These are phyloP conservation scores for Microstroma glucosiphilum DNA, from an alignment of 1,284 basidiomycete genomes.

Conservation along the genomic window DNA sequence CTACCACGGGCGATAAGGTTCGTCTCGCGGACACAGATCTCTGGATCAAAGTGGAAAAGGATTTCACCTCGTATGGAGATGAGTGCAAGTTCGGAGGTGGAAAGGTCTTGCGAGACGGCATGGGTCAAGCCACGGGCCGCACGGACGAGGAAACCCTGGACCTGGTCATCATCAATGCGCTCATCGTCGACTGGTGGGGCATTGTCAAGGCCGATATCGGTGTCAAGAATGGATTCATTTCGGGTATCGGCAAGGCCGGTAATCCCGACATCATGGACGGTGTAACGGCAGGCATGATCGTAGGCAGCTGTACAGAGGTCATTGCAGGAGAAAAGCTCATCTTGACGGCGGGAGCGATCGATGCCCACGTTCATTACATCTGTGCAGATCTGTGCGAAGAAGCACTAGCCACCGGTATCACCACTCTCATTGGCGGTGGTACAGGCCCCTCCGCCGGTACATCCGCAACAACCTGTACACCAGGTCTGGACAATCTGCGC, in stretches of 20 bases:
- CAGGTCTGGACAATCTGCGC: constrained; percentile 52
- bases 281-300: constrained; percentile 63
- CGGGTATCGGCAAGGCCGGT: constrained; percentile 89
- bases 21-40: constrained; percentile 81
- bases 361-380: constrained; percentile 67
- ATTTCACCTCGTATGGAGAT: constrained; percentile 78
- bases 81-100: constrained; percentile 92
- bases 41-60: constrained; percentile 88
- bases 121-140: constrained; percentile 75
- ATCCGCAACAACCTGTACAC: constrained; percentile 91
- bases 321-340: constrained; percentile 92
- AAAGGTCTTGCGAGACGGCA: constrained; percentile 47
- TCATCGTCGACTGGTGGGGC: constrained; percentile 89
- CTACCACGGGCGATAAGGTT: constrained; percentile 82
- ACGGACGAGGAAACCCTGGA: constrained; percentile 69
- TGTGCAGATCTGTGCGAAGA: constrained; percentile 76
- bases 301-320: constrained; percentile 54
- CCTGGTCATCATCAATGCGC: constrained; percentile 85
- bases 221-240: constrained; percentile 74
- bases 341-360: constrained; percentile 85
- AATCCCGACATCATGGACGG: constrained; percentile 89
- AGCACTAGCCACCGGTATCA: constrained; percentile 57
- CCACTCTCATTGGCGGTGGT: constrained; percentile 53
- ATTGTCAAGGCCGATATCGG: constrained; percentile 99
- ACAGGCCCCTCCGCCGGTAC: constrained; percentile 87